These are phyloP conservation scores for Leishmania gerbilli DNA, from an alignment of 208 protist genomes.

Conservation along the genomic window DNA sequence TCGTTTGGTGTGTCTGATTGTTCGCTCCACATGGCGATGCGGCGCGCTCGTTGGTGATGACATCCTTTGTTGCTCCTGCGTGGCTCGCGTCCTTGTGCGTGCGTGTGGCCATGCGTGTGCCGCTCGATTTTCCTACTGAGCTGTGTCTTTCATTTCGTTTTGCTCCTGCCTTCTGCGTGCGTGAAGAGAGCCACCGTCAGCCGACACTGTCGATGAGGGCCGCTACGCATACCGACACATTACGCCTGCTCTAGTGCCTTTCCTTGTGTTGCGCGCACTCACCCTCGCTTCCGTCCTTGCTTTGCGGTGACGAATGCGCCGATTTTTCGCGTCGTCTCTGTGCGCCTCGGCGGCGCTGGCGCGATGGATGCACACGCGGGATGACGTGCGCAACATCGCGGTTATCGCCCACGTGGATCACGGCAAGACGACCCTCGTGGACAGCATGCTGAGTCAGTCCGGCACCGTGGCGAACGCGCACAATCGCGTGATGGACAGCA, in stretches of 20 bases:
- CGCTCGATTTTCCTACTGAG: neutral
- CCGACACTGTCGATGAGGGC: neutral
- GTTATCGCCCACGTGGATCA: slow-evolving; percentile 98
- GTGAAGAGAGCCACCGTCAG: neutral
- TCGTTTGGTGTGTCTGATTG: neutral
- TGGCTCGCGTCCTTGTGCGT: neutral
- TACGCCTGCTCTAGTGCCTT: neutral
- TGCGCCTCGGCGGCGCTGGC: slow-evolving; percentile 12
- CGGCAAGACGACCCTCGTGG: slow-evolving; percentile 97
- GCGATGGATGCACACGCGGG: slow-evolving; percentile 55
- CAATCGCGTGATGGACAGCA: slow-evolving; percentile 97
- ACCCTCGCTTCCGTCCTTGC: neutral
- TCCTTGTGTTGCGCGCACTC: neutral
- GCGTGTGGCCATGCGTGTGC: neutral
- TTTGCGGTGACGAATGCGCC: slow-evolving; percentile 7
- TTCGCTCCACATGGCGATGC: neutral
- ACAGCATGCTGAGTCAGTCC: slow-evolving; percentile 94
- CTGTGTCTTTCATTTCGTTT: neutral
- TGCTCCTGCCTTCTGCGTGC: neutral
- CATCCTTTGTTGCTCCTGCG: neutral
- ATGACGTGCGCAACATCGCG: slow-evolving; percentile 95
- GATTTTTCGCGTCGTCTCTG: slow-evolving; percentile 20
- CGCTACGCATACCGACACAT: too few relatives aligned
- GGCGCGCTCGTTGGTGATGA: neutral
- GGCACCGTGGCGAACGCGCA: slow-evolving; percentile 79